Conservation (phyloP, 192 early-diverging fungal species). For the Pilobolus umbonatus region DNA sequence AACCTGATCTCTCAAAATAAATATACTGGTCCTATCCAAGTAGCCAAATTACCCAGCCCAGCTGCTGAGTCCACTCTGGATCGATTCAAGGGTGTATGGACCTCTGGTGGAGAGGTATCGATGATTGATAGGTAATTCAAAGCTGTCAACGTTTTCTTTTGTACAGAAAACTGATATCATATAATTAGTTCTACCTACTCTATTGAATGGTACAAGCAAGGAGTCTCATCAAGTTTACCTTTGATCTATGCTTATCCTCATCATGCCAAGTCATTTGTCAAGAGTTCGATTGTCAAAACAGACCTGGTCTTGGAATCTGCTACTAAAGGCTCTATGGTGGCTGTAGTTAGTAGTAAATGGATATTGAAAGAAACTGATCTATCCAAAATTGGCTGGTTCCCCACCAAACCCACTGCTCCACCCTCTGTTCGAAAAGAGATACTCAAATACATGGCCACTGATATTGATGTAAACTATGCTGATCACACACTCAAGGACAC, state of each 20-base stretch:
- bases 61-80: conserved; percentile 18
- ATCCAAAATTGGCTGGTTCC: conserved; percentile 22
- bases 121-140: conserved; percentile 15
- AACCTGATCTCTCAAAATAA: conserved; percentile 10
- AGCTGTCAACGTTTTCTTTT: neutral
- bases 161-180: neutral
- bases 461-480: conserved; percentile 20
- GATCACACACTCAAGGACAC: conserved; percentile 22
- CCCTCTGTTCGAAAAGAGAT: conserved; percentile 18
- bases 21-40: conserved; percentile 28
- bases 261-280: conserved; percentile 12
- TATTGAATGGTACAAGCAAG: conserved; percentile 24
- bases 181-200: conserved; percentile 8
- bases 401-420: conserved; percentile 12
- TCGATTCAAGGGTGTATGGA: conserved; percentile 16
- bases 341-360: conserved; percentile 28
- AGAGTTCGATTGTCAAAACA: conserved; percentile 3
- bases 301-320: conserved; percentile 18
- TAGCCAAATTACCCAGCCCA: conserved; percentile 23
- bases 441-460: conserved; percentile 13
- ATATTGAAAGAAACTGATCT: conserved; percentile 16
- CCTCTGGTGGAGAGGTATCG: conserved; percentile 16
- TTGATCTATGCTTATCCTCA: conserved; percentile 33
- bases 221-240: conserved; percentile 2
- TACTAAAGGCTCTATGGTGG: conserved; percentile 31